Evolutionary conservation across 2,329 filamentous ascomycete genomes (phyloP).

Genomic region (Colletotrichum euphorbiae): DNA sequence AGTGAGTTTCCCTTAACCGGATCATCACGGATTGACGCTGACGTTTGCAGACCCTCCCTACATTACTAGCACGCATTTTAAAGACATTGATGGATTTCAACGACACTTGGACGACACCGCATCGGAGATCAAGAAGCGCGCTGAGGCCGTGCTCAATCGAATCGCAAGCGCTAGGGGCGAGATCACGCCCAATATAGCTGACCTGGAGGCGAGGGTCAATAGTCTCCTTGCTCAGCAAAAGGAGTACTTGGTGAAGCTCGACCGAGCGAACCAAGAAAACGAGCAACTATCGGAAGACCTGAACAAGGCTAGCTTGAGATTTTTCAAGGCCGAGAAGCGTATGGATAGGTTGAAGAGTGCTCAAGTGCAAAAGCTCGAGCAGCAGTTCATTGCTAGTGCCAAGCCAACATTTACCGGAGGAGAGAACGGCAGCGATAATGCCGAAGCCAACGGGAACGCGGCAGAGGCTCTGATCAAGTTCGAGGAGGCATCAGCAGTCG

Average conservation of each 20-base stretch:
- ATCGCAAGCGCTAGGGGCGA: constrained; percentile 64
- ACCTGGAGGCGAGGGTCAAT: constrained; percentile 81
- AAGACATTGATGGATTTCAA: constrained; percentile 79
- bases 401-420: constrained; percentile 59
- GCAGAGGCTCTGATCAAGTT: constrained; percentile 80
- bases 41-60: constrained; percentile 62
- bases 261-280: constrained; percentile 81
- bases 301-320: constrained; percentile 88
- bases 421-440: constrained; percentile 66
- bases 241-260: constrained; percentile 79
- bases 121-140: constrained; percentile 79
- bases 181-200: constrained; percentile 74
- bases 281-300: constrained; percentile 87
- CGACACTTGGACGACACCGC: constrained; percentile 82
- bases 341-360: constrained; percentile 89
- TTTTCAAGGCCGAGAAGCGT: constrained; percentile 95
- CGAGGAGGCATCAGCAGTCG: constrained; percentile 80
- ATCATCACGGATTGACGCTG: constrained; percentile 42
- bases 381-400: constrained; percentile 82
- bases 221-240: constrained; percentile 85
- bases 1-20: constrained; percentile 26
- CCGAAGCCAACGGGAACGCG: constrained; percentile 65
- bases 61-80: constrained; percentile 69
- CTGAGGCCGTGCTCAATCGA: constrained; percentile 74
- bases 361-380: constrained; percentile 91